Evolutionary conservation across 2,329 filamentous ascomycete species (phyloP), one percentile per base, ranked within the genome.

Genomic region (Fusarium vanettenii): DNA sequence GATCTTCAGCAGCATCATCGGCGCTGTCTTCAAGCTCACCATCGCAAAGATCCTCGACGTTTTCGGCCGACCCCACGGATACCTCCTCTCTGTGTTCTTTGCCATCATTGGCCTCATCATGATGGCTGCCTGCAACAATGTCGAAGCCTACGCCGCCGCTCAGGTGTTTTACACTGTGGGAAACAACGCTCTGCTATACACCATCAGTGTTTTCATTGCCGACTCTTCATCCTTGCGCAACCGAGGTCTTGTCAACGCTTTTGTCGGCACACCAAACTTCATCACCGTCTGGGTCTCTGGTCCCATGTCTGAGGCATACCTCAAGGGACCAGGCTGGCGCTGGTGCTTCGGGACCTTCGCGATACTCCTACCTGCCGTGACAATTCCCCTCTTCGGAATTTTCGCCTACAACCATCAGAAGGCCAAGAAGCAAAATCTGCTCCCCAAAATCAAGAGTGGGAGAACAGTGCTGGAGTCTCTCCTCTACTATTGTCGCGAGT

Each of bases 181-280:
- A n/a, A 82, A 81, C 77, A 82, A 88, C n/a, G 90, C 90, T 11
- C 82, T 93, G 43, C 85, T 86, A 59, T 93, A 92, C 76, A 87
- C 88, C 35, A 83, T 93, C 35, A 87, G 87, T 68, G 87, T 94
- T 27, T 91, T 94, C 79, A 89, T 92, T 69, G 90, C 92, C 39
- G 92, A 94, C 75, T 92, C 91, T 2, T 91, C 92, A 2, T 86
- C 87, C n/a, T 84, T 94, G 35, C 86, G 89, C 73, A 92, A 93
- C 78, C 87, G 92, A 41, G 72, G 67, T 4, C 50, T 75, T 9
- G 67, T 75, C 18, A 35, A 90, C 41, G 90, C 91, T 5, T 87
- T 92, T 66, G 87, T 89, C 13, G 87, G 10, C 1, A 89, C 92
- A 1, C 92, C 92, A 1, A 92, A 91, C 77, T 88, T 94, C n/a